Percentiles rank a stretch among this genome's conserved stretches.
These are phyloP conservation scores for Rutstroemia sydowiana DNA, from an alignment of 2,329 filamentous ascomycete genomes.

Conservation along the genomic window DNA sequence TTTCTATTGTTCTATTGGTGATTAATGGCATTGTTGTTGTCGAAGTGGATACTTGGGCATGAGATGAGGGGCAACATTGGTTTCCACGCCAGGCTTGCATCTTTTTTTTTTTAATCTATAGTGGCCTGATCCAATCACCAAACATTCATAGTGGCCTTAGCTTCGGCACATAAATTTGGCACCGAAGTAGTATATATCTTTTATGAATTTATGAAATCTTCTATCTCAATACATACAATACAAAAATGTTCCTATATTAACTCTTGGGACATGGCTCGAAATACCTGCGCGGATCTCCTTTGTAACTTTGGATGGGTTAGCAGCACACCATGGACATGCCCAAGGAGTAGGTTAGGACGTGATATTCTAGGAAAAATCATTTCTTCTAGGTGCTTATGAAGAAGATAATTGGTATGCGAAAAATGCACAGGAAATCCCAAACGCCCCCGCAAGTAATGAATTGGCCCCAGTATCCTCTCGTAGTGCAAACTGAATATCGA, in stretches of 20 bases:
- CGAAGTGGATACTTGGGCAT: too few relatives aligned
- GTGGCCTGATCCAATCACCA: background rate
- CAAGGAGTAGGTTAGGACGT: too few relatives aligned
- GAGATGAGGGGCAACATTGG: too few relatives aligned
- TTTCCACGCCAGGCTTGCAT: too few relatives aligned
- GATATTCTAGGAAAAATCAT: constrained; percentile 8
- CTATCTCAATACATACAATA: too few relatives aligned
- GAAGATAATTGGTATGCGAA: constrained; percentile 16
- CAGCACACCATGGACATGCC: background rate
- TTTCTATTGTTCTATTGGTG: too few relatives aligned
- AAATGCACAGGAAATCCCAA: constrained; percentile 25
- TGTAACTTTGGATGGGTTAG: background rate
- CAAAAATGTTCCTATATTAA: background rate
- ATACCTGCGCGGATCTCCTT: background rate
- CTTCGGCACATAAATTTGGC: too few relatives aligned
- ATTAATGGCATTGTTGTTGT: too few relatives aligned
- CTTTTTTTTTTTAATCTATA: too few relatives aligned
- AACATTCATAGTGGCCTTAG: background rate
- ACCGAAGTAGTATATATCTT: too few relatives aligned
- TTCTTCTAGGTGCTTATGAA: constrained; percentile 9
- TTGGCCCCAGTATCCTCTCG: constrained; percentile 13
- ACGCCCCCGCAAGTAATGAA: constrained; percentile 19
- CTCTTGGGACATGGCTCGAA: background rate
- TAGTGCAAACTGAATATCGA: constrained; percentile 14
- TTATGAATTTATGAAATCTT: background rate